These are phyloP conservation scores for Colletotrichum paranaense DNA, from an alignment of 2,329 filamentous ascomycete genomes.

Conservation along the genomic window DNA sequence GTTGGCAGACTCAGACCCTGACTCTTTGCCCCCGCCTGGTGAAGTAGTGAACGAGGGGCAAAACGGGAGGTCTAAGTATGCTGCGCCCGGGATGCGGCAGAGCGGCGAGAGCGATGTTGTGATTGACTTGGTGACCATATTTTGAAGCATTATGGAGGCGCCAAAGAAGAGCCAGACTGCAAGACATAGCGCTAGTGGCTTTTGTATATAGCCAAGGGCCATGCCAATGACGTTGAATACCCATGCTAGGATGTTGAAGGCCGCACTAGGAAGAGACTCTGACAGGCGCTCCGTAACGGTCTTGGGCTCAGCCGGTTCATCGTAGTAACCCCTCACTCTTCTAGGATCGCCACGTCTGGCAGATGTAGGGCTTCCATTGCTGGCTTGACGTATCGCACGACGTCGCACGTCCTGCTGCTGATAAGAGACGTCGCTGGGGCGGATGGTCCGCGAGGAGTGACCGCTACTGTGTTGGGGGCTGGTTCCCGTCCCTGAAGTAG, in stretches of 20 bases:
- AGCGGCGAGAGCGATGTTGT: constrained; percentile 73
- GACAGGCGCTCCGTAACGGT: constrained; percentile 47
- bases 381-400: constrained; percentile 37
- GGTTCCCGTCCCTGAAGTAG: neutral
- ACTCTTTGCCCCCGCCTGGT: constrained; percentile 27
- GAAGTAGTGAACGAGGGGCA: constrained; percentile 55
- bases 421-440: constrained; percentile 42
- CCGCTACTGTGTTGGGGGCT: constrained; percentile 49
- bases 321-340: constrained; percentile 10
- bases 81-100: constrained; percentile 75
- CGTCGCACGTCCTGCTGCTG: constrained; percentile 42
- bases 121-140: constrained; percentile 71
- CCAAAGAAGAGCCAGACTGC: constrained; percentile 71
- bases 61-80: constrained; percentile 72
- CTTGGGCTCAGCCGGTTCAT: constrained; percentile 3
- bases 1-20: constrained; percentile 35
- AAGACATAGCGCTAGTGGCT: constrained; percentile 70
- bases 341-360: constrained; percentile 35
- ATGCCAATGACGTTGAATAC: constrained; percentile 65
- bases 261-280: constrained; percentile 48
- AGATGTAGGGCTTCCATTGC: constrained; percentile 41
- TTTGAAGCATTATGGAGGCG: constrained; percentile 68
- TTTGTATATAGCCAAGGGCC: constrained; percentile 72
- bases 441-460: constrained; percentile 48
- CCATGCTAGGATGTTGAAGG: constrained; percentile 60